A percentile compares a stretch with the other conserved stretches of the same genome.
Conservation (phyloP, 2,329 filamentous ascomycete genomes). For the Phialophora macrospora region DNA sequence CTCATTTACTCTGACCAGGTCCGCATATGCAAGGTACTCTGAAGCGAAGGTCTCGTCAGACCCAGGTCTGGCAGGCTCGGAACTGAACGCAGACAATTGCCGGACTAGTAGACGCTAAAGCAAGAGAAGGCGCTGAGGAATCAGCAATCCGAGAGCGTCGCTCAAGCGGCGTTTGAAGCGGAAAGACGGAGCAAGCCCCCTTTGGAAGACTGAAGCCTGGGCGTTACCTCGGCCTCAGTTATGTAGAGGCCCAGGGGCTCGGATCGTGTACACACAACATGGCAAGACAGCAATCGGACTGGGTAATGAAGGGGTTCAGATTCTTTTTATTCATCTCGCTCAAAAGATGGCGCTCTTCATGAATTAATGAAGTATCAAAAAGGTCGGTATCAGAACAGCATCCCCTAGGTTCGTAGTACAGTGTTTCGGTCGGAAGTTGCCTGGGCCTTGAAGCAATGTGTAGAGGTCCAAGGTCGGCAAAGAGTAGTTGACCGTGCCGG, state of each 20-base stretch:
- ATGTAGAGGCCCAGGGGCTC: background rate
- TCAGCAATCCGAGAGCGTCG: background rate
- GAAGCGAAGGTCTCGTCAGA: background rate
- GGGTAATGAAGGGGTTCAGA: background rate
- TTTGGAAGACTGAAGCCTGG: background rate
- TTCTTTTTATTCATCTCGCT: conserved; percentile 13
- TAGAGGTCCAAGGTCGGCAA: conserved; percentile 19
- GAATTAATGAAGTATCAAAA: conserved; percentile 24
- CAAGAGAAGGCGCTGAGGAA: background rate
- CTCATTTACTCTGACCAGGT: background rate
- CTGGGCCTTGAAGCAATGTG: conserved; percentile 19
- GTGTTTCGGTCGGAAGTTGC: conserved; percentile 20
- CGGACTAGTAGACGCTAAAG: background rate
- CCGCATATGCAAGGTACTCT: conserved; percentile 10
- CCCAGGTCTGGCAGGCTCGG: background rate
- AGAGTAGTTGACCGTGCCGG: conserved; percentile 6
- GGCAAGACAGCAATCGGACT: background rate
- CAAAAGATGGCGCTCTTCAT: conserved; percentile 6
- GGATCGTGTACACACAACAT: background rate
- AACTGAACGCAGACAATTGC: background rate
- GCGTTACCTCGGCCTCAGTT: background rate
- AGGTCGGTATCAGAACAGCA: conserved; percentile 30
- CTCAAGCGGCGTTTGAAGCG: background rate
- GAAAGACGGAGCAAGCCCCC: background rate
- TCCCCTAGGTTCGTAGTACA: conserved; percentile 27